Conservation (phyloP, 306 rosid genomes). For the Medicago arabica region DNA sequence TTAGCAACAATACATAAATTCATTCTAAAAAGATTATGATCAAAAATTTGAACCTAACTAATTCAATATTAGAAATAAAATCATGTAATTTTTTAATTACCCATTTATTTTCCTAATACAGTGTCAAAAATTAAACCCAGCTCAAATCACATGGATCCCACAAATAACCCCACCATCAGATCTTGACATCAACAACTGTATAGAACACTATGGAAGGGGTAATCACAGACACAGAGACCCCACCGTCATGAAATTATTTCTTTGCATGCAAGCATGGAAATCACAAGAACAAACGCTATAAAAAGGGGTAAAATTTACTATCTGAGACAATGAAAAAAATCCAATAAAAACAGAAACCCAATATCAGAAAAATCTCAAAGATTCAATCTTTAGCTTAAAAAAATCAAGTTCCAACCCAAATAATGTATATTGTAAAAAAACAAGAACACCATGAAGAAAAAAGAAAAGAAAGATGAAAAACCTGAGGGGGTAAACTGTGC, state of each 20-base stretch:
- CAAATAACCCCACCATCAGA: neutral
- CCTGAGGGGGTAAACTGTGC: constrained; percentile 60
- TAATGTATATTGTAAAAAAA: constrained; percentile 19
- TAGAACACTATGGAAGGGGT: neutral
- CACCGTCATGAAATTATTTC: no score
- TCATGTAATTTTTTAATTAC: constrained; percentile 1
- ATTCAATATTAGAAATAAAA: neutral
- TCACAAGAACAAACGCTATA: neutral
- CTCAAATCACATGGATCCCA: neutral
- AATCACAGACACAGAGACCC: no score
- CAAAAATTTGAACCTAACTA: no score
- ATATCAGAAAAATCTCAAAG: constrained; percentile 34
- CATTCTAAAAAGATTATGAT: no score
- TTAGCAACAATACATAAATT: neutral
- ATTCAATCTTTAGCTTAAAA: constrained; percentile 52
- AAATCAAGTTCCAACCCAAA: constrained; percentile 38
- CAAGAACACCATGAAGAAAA: neutral
- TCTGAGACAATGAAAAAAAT: constrained; percentile 14
- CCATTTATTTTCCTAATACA: neutral
- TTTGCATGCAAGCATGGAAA: no score
- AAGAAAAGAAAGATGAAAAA: constrained; percentile 32
- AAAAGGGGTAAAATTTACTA: neutral
- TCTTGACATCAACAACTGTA: neutral
- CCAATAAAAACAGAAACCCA: constrained; percentile 15
- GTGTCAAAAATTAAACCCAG: neutral